Evolutionary conservation across 192 early-diverging fungal species (phyloP), one percentile per base, ranked within the genome.

Genomic region (Coemansia guatemalensis): DNA sequence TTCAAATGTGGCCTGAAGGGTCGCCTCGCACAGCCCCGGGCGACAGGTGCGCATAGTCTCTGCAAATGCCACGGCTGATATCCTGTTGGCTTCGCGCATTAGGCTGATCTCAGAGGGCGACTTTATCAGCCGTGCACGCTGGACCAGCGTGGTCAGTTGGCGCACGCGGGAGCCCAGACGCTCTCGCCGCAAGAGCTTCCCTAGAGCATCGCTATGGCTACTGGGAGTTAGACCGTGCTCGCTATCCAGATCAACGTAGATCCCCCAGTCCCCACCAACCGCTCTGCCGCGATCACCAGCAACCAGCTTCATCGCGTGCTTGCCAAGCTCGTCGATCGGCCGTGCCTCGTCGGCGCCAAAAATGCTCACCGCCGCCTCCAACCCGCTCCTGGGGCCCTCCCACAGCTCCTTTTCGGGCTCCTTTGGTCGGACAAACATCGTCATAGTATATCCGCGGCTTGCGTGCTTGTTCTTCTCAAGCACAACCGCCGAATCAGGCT

Each of bases 361-460:
- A 8, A 88, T 56, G 30, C 85, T 78, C 49, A 83, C 82, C 0
- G 89, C 92, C 6, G 88, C 92, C 17, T 92, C 87, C 1, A 94
- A 52, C 6, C 95, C 96, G 9, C 89, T 88, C 33, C 91, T 70
- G 30, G 94, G 89, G 12, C 96, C 96, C 64, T 98, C 96, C 96
- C 96, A 98, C 55, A 92, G 76, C 71, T 96, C 93, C 32, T 84
- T 82, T 17, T 87, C 69, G 23, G 79, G 82, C 39, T 89, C 90
- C 65, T 87, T 87, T 5, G 92, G 88, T n/a, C 83, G 83, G 2
- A 93, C 90, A 85, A 93, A 97, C 86, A 97, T 84, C 27, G 85
- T 92, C 83, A 89, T 88, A 65, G 88, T 90, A 82, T 90, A 90
- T 11, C 89, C 89, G 54, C 82, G 66, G 26, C n/a, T 48, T 4